A percentile compares a stretch with the other conserved stretches of the same genome.
Evolutionary conservation across 305 asterid species (phyloP).

Genomic region (Fraxinus paxiana): DNA sequence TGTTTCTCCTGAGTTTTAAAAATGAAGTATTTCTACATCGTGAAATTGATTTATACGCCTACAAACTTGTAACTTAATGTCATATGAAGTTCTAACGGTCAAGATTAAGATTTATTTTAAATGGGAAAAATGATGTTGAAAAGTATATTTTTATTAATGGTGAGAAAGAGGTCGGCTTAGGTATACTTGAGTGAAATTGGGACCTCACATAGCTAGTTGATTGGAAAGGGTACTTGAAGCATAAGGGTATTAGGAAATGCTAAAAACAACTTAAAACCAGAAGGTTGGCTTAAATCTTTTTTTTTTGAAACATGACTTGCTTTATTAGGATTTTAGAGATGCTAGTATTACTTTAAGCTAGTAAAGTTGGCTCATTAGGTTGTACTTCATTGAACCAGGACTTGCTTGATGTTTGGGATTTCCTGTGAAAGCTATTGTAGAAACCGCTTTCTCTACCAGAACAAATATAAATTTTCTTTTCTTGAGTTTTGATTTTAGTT

Average conservation of each 20-base stretch:
- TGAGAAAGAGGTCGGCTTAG: neutral
- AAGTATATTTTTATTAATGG: neutral
- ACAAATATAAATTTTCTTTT: neutral
- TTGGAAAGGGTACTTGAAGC: conserved; percentile 11
- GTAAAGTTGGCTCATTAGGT: neutral
- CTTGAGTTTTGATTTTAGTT: conserved; percentile 1
- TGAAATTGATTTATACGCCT: neutral
- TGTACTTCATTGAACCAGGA: neutral
- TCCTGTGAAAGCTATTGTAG: conserved; percentile 1
- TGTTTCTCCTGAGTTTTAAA: neutral
- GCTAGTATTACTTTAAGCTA: neutral
- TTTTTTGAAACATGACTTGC: neutral
- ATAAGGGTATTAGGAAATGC: neutral
- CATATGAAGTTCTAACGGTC: conserved; percentile 18
- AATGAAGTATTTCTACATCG: neutral
- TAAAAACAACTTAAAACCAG: neutral
- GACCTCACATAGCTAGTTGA: neutral
- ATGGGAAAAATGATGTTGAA: neutral
- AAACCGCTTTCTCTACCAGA: neutral
- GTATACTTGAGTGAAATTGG: conserved; percentile 7
- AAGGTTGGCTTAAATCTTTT: conserved; percentile 3
- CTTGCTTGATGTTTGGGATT: conserved; percentile 10
- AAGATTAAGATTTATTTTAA: neutral
- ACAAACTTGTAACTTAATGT: neutral
- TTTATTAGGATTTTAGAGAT: neutral